Conservation (phyloP, 192 early-diverging fungal species). For the Coemansia sp. region DNA sequence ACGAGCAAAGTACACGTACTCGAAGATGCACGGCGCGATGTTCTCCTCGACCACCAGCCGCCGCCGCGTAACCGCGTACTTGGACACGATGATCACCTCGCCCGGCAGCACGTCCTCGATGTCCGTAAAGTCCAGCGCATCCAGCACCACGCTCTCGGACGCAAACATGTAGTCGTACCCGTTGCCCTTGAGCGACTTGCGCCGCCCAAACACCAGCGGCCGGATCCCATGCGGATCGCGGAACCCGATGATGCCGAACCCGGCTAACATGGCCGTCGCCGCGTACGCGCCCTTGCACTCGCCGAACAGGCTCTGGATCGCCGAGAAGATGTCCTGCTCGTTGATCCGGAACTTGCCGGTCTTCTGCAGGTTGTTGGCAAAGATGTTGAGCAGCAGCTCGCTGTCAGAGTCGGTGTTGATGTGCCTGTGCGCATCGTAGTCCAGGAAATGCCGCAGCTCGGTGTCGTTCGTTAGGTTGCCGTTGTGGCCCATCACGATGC, state of each 20-base stretch:
- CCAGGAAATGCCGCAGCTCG: constrained; percentile 85
- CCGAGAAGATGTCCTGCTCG: constrained; percentile 97
- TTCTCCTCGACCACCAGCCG: constrained; percentile 56
- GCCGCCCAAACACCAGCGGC: constrained; percentile 88
- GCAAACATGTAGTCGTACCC: constrained; percentile 98
- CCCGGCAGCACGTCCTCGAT: constrained; percentile 88
- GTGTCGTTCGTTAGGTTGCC: constrained; percentile 95
- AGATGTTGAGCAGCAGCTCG: constrained; percentile 95
- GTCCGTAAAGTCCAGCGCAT: constrained; percentile 85
- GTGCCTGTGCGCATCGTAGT: constrained; percentile 95
- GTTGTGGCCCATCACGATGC: constrained; percentile 95
- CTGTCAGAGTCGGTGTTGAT: constrained; percentile 99
- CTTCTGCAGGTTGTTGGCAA: constrained; percentile 95
- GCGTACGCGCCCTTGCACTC: constrained; percentile 93
- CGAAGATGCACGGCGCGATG: constrained; percentile 97
- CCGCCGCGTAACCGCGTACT: constrained; percentile 64
- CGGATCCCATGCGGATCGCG: constrained; percentile 97
- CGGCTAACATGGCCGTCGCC: constrained; percentile 94
- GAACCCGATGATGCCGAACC: constrained; percentile 92
- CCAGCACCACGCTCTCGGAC: constrained; percentile 94
- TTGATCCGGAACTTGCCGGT: constrained; percentile 96
- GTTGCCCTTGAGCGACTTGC: constrained; percentile 54
- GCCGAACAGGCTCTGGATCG: constrained; percentile 77
- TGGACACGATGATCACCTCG: constrained; percentile 93
- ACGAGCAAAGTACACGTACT: constrained; percentile 99